Evolutionary conservation across 2,329 filamentous ascomycete species (phyloP), one percentile per base, ranked within the genome.

Genomic region (Simplicillium aogashimaense): DNA sequence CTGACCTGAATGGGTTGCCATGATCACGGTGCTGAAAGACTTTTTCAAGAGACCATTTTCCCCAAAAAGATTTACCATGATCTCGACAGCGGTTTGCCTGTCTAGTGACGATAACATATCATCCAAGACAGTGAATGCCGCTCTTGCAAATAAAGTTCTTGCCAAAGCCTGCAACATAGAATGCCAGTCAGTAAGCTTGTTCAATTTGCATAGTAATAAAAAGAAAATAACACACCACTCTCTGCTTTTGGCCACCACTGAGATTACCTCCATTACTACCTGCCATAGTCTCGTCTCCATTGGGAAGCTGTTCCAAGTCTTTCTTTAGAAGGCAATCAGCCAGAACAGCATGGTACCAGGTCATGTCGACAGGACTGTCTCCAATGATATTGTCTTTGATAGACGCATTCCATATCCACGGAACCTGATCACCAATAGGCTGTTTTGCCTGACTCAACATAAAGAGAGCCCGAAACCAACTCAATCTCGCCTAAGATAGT

Each of bases 361-460:
- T 31, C 4, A 35, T 18, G 30, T 57, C 48, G 30, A 50, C 47
- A 8, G 38, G 29, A 3, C 39, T 42, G 2, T 32, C 12, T 2
- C 53, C 53, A 9, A 51, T 30, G 25, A 59, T 53, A 34, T 47
- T 52, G 10, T 52, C 39, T 16, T 45, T 46, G 6, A 58, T 37
- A 10, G 46, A 47, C 4, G 17, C 37, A 42, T 53, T 53, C 14
- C 41, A 45, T 9, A 53, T 37, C 51, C 52, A 58, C 3, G 53
- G 43, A 1, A 40, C 50, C 20, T 58, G 54, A 25, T 44, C 45
- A 35, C n/a, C 51, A 55, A 43, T 47, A 57, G 1, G 51, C 49
- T 30, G 53, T 29, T 4, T 20, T 15, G n/a, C 15, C 32, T 11
- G 29, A 14, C 16, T 17, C 25, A 10, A 46, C 18, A 14, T 37